These are phyloP conservation scores for Rhodosporidiobolus sp. DNA, from an alignment of 768 basidiomycete genomes.

Conservation along the genomic window DNA sequence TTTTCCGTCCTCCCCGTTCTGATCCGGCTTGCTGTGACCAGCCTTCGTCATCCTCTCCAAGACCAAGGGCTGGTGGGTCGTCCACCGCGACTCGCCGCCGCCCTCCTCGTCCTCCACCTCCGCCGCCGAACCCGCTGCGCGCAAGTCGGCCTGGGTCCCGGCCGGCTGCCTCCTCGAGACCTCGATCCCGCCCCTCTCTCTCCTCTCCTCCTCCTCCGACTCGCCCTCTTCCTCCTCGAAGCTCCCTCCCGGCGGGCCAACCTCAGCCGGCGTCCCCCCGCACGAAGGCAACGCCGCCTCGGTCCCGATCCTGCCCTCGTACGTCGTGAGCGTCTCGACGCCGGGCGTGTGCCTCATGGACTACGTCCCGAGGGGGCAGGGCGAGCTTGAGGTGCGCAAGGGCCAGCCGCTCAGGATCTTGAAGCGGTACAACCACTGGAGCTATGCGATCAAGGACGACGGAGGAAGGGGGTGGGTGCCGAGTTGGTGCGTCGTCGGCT, in stretches of 20 bases:
- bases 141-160: constrained; percentile 93
- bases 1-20: not conserved
- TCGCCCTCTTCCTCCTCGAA: not conserved
- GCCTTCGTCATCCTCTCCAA: constrained; percentile 45
- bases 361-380: constrained; percentile 87
- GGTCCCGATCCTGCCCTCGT: constrained; percentile 80
- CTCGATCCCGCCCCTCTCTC: constrained; percentile 80
- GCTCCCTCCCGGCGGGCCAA: constrained; percentile 45
- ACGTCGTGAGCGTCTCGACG: constrained; percentile 96
- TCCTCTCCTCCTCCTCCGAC: constrained; percentile 56
- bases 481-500: constrained; percentile 70
- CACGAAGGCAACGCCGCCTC: constrained; percentile 48
- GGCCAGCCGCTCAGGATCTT: constrained; percentile 87
- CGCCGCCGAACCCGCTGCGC: constrained; percentile 55
- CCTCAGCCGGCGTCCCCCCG: constrained; percentile 49
- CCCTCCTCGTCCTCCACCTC: constrained; percentile 71
- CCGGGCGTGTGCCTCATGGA: constrained; percentile 96
- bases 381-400: constrained; percentile 83
- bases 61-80: constrained; percentile 99
- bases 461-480: constrained; percentile 98
- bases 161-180: constrained; percentile 95
- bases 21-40: constrained; percentile 8
- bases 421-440: constrained; percentile 94
- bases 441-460: constrained; percentile 77
- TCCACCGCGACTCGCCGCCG: constrained; percentile 86